Evolutionary conservation across 306 rosid genomes (phyloP), one percentile per base, ranked within the genome.

Genomic region (Malus sylvestris): DNA sequence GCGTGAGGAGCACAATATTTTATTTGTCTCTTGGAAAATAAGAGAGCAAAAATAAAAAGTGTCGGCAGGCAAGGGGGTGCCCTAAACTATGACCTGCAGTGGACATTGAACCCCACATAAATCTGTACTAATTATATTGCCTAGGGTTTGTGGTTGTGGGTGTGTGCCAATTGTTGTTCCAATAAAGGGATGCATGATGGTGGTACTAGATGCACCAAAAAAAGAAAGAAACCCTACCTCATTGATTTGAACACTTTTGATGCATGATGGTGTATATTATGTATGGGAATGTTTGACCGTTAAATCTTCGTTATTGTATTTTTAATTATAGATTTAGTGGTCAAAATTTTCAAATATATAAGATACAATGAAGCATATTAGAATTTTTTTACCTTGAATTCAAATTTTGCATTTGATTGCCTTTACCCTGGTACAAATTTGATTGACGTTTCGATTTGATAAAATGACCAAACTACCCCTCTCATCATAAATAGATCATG

Each of bases 31-130:
- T 23, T 38, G 25, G 57, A 19, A 61, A 44, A 74, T 33, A 15
- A 25, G 58, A 75, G 33, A 53, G 3, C 18, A 4, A 22, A 19
- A 9, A 55, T 68, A 58, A 55, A 16, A 44, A 62, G 88, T 88
- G 91, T 88, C 91, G 91, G 89, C 86, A 79, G 87, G 83, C 38
- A 77, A 67, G 40, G 60, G 72, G 60, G 44, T 62, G 32, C 78
- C 68, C 14, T 20, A 10, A 74, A 10, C 7, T 29, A 64, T 15
- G 15, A 18, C 69, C 59, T 53, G 25, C 27, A 4, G 22, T 57
- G 23, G 25, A n/a, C 77, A 42, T 45, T 42, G 49, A 44, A 10
- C 27, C 49, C 8, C 27, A 20, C 70, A 35, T 19, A 4, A 11
- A 27, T 60, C 4, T n/a, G 15, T 46, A 15, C 10, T 40, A 40